Base-by-base conservation (phyloP, 768 basidiomycete genomes). In the Suillus subalutaceus region DNA sequence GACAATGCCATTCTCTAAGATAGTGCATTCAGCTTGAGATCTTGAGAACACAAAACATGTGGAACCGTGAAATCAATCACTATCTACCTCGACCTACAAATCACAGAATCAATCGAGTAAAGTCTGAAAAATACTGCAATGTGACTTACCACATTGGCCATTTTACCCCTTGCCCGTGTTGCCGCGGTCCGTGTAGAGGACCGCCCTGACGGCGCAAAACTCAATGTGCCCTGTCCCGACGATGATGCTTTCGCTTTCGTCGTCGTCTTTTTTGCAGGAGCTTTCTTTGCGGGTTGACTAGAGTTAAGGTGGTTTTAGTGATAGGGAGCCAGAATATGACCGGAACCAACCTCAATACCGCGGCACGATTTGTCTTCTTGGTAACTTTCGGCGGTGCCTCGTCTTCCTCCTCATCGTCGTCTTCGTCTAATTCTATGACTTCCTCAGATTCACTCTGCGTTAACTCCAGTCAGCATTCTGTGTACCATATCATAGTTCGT, bases 141-240 rank as follows among this genome's bases (percentile, higher is more conserved):
- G 9, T 43, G 18, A 77, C 81, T 66, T 60, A 85, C 83, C 63
- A 75, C 73, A 44, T 71, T 78, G 4, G 86, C 84, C 77, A 90
- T 85, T 77, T 79, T 91, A 52, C 85, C 84, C 71, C 82, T 86
- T 12, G 92, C 90, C 70, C 81, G 88, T 20, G 87, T 82, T 8
- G 92, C 92, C 16, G 92, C 92, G 0, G 90, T 84, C 62, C 92
- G 78, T 1, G 88, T 86, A 18, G 88, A 84, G 41, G 70, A 75
- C 9, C 88, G 79, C 8, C 85, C 84, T 38, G 83, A 81, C 12
- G 91, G 88, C 0, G 88, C 85, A 67, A 93, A 93, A 43, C 78
- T 85, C 63, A 93, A 75, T 52, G 87, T 89, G 1, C 82, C 66
- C 74, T 91, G 90, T 64, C 83, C 73, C 6, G 76, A 64, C 1